Conservation (phyloP, 768 basidiomycete species). For the Suillus plorans region DNA sequence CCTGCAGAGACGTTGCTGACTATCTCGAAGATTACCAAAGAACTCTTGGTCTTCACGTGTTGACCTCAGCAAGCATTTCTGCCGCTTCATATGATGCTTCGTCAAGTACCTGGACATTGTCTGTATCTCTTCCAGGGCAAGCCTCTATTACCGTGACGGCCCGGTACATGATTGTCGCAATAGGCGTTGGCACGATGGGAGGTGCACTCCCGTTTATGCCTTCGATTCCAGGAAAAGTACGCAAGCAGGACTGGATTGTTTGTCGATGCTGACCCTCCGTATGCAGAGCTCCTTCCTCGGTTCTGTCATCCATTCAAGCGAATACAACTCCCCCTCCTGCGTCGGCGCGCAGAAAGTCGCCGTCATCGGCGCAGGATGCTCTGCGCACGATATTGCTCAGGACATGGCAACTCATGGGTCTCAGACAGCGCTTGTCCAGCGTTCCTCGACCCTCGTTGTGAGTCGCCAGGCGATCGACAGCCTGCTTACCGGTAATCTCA, state of each 20-base stretch:
- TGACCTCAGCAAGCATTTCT: slow-evolving; percentile 5
- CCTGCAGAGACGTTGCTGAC: slow-evolving; percentile 9
- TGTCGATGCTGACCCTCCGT: neutral
- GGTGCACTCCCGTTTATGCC: slow-evolving; percentile 1
- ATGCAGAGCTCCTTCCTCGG: slow-evolving; percentile 6
- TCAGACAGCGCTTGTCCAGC: slow-evolving; percentile 8
- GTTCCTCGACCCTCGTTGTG: slow-evolving; percentile 10
- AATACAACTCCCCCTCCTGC: neutral
- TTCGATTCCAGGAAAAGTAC: slow-evolving; percentile 1
- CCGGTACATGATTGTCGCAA: slow-evolving; percentile 5
- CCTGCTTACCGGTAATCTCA: slow-evolving; percentile 6
- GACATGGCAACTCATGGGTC: slow-evolving; percentile 8
- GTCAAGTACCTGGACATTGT: slow-evolving; percentile 2
- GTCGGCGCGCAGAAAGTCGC: neutral
- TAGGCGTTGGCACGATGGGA: slow-evolving; percentile 1
- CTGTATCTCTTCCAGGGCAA: neutral
- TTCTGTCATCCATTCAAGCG: slow-evolving; percentile 4
- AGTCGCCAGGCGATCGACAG: slow-evolving; percentile 5
- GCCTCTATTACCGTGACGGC: neutral
- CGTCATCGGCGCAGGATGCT: slow-evolving; percentile 12
- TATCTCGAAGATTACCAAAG: slow-evolving; percentile 13
- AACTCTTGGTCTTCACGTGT: slow-evolving; percentile 8
- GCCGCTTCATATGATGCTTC: neutral
- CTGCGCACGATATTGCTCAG: slow-evolving; percentile 15
- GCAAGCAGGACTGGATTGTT: neutral